Base-by-base conservation (phyloP, 805 yeast genomes). In the Ascoidea tarda region DNA sequence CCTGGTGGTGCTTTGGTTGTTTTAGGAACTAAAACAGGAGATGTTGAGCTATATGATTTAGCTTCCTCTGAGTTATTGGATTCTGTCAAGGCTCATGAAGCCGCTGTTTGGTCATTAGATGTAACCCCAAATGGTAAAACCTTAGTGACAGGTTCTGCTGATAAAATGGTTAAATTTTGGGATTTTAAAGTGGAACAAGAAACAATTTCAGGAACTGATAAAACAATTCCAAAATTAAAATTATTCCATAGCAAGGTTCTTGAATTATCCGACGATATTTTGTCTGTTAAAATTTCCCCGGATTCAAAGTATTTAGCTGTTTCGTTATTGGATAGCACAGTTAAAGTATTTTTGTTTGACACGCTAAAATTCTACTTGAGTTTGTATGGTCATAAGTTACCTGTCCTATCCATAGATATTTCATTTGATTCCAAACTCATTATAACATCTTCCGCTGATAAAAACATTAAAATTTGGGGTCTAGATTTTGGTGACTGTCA, bases 401-500 rank as follows among this genome's bases (percentile, higher is more conserved):
- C 99, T 0, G 99, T 93, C 2, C 72, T 93, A 52, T 84, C 96
- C 2, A 78, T 93, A 59, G 99, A 93, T 64, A 89, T 93, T 48
- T 87, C 98, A 1, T 74, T 67, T 59, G 99, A 93, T 66, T 82
- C 91, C 46, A 91, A 93, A 66, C 66, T 93, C 59, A 76, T 93
- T 56, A 81, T 91, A 52, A 87, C 98, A 0, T 87, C 96, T 4
- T 88, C 97, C 1, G 99, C 99, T 0, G 99, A 93, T 69, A 93
- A 93, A 67, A 93, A 93, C 67, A 87, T 93, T 63, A 89, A 95
- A 69, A 85, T 93, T 54, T 93, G 99, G 99, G 99, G 99, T 51
- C 71, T 93, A 54, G 99, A 93, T 66, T 93, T 93, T 68, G 99
- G 99, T 68, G 99, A 93, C 68, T 93, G 99, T 73, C 99, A 93